Evolutionary conservation across 140 eudicot genomes (phyloP), one percentile per base, ranked within the genome.

Genomic region (Cichorium intybus): DNA sequence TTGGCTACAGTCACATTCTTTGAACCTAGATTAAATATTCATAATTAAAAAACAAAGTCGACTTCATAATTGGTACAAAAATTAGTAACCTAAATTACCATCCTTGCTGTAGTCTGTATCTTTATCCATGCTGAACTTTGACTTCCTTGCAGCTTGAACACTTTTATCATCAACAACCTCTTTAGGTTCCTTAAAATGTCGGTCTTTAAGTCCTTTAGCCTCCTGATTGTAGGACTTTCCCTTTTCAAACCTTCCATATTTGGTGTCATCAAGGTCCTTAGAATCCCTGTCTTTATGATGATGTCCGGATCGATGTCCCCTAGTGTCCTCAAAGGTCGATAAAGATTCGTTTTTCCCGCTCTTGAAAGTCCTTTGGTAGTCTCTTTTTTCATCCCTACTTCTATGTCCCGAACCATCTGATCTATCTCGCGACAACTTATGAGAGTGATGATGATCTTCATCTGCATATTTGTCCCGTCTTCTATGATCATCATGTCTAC

Each of bases 391-490:
- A 72, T 90, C 85, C 77, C 80, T 79, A 71, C 68, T 71, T 62
- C 78, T 77, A 62, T 79, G 60, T 39, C 81, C 80, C 10, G 69
- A 70, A 72, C 68, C 76, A 58, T 84, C 88, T 74, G 81, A 74
- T 56, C 65, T 78, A 49, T 76, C 75, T 7, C 80, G 81, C 5
- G 81, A 63, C n/a, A n/a, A n/a, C 73, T 75, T 84, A 16, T 76
- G 76, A 67, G 54, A 68, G 56, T 47, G 73, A 43, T 84, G 75
- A 5, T 87, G 87, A 69, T 79, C 88, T 57, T 90, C 92, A 12
- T 80, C 82, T 17, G 73, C 76, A 75, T 67, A 66, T 77, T 73
- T 86, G 14, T 81, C 95, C 53, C 62, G 82, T 72, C 82, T 87
- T 67, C 26, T 62, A 54, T 75, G 64, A 37, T 80, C 95, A 81